Evolutionary conservation across 306 rosid genomes (phyloP), one percentile per base, ranked within the genome.

Genomic region (Quercus agrifolia): DNA sequence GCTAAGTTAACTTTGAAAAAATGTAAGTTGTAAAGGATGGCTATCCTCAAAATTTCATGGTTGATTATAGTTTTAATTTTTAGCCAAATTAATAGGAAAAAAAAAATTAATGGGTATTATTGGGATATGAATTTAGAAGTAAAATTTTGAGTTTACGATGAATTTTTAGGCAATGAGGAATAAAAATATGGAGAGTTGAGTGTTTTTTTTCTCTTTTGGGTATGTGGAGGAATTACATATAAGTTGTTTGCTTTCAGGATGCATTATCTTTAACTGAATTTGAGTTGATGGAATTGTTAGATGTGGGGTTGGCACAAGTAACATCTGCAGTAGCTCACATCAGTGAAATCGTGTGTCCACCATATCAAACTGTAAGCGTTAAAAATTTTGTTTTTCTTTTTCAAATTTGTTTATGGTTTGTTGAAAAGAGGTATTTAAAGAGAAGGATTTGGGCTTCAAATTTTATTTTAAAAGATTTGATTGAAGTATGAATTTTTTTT

Each of bases 221-320:
- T 11, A 14, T 19, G 10, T 67, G 27, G 52, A 33, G 25, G 35
- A 67, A 8, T 33, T 33, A 18, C 49, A 33, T 33, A 17, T 67
- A 18, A 8, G 23, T 33, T 67, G 15, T 67, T 67, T 67, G 27
- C 25, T 67, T 49, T 67, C 88, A 94, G 99, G 99, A 91, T 51
- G 99, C 95, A 12, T 87, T 92, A 49, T 87, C 90, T 74, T 81
- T 84, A 51, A 91, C 97, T 80, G 97, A 92, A 75, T 92, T 90
- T 86, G 93, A 94, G 86, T 83, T 92, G 86, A 91, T 91, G 97
- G 97, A 92, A 77, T 71, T 90, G 75, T 67, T 94, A 59, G 99
- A 92, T 74, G 94, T 92, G 70, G 94, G 91, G 13, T 85, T 86
- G 85, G 85, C 88, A 20, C 90, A 92, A 62, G 95, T 94, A 63